These are phyloP conservation scores for Nemania sp. DNA, from an alignment of 2,329 filamentous ascomycete species.

Conservation along the genomic window DNA sequence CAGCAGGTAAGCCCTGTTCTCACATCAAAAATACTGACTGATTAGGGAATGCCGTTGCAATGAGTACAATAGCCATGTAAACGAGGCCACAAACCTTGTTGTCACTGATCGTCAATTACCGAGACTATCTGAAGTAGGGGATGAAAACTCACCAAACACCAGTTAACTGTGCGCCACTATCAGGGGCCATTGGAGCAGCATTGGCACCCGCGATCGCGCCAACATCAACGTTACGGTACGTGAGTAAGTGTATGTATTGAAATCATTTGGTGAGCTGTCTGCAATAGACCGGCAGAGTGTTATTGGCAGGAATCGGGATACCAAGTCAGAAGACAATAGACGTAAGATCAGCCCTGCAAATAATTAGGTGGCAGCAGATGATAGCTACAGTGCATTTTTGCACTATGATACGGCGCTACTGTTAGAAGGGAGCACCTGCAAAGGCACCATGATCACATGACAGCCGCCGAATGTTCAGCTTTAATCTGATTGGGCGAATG, in stretches of 20 bases:
- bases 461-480: background rate
- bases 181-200: slow-evolving; percentile 36
- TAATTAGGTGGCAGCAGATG: no score
- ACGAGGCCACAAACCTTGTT: slow-evolving; percentile 50
- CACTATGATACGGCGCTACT: no score
- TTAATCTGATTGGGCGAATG: slow-evolving; percentile 21
- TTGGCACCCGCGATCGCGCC: slow-evolving; percentile 3
- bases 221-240: background rate
- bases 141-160: slow-evolving; percentile 41
- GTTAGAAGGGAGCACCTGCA: no score
- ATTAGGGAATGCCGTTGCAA: slow-evolving; percentile 53
- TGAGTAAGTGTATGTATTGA: background rate
- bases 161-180: slow-evolving; percentile 41
- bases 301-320: background rate
- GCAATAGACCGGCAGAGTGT: background rate
- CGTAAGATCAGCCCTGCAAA: background rate
- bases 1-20: slow-evolving; percentile 8
- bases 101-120: slow-evolving; percentile 3
- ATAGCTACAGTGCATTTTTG: no score
- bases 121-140: background rate
- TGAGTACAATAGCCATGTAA: slow-evolving; percentile 52
- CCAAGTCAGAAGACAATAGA: background rate
- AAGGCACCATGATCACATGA: no score
- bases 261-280: background rate
- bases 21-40: slow-evolving; percentile 47